These are phyloP conservation scores for Piedraia hortae DNA, from an alignment of 2,329 filamentous ascomycete species.

Conservation along the genomic window DNA sequence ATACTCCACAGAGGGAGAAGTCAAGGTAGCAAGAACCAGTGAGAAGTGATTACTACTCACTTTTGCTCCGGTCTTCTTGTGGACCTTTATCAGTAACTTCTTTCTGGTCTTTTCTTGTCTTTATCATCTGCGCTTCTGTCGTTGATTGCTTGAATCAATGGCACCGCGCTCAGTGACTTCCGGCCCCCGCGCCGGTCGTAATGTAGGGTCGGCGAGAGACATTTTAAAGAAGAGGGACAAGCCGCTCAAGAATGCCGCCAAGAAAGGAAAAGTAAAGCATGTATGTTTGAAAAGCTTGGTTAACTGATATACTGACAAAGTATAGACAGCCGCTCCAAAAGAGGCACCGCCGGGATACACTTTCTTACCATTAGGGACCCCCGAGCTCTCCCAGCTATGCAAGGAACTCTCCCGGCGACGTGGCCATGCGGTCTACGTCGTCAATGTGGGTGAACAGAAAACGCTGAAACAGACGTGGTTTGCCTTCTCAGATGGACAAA, in stretches of 20 bases:
- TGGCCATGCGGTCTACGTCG: conserved; percentile 26
- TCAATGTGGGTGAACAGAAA: conserved; percentile 24
- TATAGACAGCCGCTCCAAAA: conserved; percentile 30
- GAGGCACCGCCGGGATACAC: conserved; percentile 30
- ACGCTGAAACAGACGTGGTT: not conserved
- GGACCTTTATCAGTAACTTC: too few species aligned
- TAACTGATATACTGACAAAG: conserved; percentile 29
- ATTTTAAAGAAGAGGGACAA: conserved; percentile 15
- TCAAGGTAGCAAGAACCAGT: too few species aligned
- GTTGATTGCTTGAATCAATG: too few species aligned
- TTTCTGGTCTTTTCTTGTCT: too few species aligned
- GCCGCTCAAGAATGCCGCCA: too few species aligned
- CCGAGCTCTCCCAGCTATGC: conserved; percentile 28
- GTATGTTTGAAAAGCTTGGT: conserved; percentile 27
- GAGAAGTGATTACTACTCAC: too few species aligned
- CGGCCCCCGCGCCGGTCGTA: conserved; percentile 6
- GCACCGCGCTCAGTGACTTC: too few species aligned
- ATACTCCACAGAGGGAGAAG: too few species aligned
- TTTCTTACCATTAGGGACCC: conserved; percentile 32
- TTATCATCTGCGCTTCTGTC: too few species aligned
- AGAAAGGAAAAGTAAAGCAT: too few species aligned
- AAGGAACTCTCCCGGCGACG: conserved; percentile 31
- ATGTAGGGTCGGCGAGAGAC: conserved; percentile 6
- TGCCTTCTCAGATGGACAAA: not conserved
- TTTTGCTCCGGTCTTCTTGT: too few species aligned